phyloP scores from a whole-genome alignment of 192 early-diverging fungal genomes.

The Linderina pennispora region DNA sequence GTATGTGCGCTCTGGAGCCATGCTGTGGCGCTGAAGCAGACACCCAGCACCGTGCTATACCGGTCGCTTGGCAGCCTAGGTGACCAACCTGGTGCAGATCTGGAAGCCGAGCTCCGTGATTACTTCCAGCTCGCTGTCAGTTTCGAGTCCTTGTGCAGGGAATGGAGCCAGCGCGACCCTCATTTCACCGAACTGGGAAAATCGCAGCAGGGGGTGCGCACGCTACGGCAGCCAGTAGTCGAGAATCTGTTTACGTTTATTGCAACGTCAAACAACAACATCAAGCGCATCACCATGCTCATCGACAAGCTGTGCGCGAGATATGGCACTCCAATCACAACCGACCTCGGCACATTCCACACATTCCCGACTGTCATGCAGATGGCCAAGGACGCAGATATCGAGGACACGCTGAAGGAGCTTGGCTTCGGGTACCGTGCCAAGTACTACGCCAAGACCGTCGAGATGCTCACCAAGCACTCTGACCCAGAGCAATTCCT shows the following conservation, averaged over 20 bases:
- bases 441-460: slow-evolving; percentile 79
- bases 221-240: slow-evolving; percentile 75
- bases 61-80: slow-evolving; percentile 7
- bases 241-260: slow-evolving; percentile 91
- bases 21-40: slow-evolving; percentile 61
- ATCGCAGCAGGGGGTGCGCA: slow-evolving; percentile 61
- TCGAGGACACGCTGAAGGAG: slow-evolving; percentile 60
- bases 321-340: slow-evolving; percentile 21
- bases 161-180: slow-evolving; percentile 55
- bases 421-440: slow-evolving; percentile 96
- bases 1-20: slow-evolving; percentile 48
- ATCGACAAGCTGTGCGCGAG: slow-evolving; percentile 29
- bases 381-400: slow-evolving; percentile 44
- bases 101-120: slow-evolving; percentile 41
- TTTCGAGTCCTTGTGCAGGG: slow-evolving; percentile 50
- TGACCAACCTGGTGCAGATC: slow-evolving; percentile 6
- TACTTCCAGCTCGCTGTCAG: slow-evolving; percentile 84
- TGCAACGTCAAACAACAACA: slow-evolving; percentile 93
- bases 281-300: slow-evolving; percentile 72
- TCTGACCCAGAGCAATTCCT: slow-evolving; percentile 56
- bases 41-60: slow-evolving; percentile 28
- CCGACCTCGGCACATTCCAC: slow-evolving; percentile 43
- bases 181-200: slow-evolving; percentile 51
- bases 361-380: slow-evolving; percentile 61
- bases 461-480: slow-evolving; percentile 48